Base-by-base conservation (phyloP, 805 yeast genomes). In the Schwanniomyces yamadae region DNA sequence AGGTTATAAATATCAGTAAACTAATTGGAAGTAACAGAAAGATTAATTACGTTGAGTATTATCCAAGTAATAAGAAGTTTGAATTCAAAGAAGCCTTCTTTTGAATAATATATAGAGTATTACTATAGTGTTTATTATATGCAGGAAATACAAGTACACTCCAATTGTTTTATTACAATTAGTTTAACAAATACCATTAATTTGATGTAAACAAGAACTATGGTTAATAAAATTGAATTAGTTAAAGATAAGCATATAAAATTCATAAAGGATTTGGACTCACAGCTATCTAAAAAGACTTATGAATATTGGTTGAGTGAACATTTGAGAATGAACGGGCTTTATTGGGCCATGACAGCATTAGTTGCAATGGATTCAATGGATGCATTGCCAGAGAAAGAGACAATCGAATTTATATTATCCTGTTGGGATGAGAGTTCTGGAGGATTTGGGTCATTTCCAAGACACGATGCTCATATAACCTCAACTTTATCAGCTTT, bases 271-370 rank as follows among this genome's bases (percentile, higher is more conserved):
- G 55, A 56, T 14, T 63, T 66, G 23, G 69, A 68, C 44, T 59
- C 66, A 10, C 51, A 54, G 25, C 27, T 52, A 18, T 39, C 59
- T 9, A 44, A 43, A 67, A 74, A 36, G 72, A 79, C 55, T 74
- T 82, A 54, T 65, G 89, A 84, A 49, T 90, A 88, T 60, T 88
- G 95, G 93, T 60, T 90, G 34, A 77, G 87, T 8, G 98, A 93
- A 52, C 98, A 93, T 57, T 67, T 93, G 33, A 72, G 97, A 21
- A 61, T 93, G 71, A 88, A 86, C 50, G 99, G 98, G 1, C 71
- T 93, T 0, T 93, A 93, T 57, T 93, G 99, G 99, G 98, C 97
- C 0, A 66, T 87, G 3, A 82, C 84, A 12, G 88, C 96, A 0
- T 59, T 90, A 21, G 75, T 75, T 33, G 59, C 83, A 1, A 54